Conservation (phyloP, 164 flowering plant species). For the Kalanchoe fedtschenkoi region DNA sequence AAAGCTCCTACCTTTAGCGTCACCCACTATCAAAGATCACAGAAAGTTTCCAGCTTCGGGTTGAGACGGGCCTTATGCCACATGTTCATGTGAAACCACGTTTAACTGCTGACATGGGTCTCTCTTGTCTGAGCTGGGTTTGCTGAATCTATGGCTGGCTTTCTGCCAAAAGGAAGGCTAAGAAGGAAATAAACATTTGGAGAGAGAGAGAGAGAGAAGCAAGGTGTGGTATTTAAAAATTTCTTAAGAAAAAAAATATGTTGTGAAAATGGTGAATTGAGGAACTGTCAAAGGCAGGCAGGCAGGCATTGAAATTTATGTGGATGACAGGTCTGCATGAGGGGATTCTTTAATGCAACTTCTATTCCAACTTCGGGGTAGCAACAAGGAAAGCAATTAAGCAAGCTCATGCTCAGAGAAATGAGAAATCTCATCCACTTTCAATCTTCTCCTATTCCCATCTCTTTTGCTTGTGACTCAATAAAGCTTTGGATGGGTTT, state of each 20-base stretch:
- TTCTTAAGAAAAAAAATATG: neutral
- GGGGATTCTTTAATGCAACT: neutral
- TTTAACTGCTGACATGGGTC: constrained; percentile 2
- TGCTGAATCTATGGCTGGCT: neutral
- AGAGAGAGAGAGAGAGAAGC: neutral
- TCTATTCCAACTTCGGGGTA: neutral
- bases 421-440: neutral
- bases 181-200: neutral
- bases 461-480: constrained; percentile 5
- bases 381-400: neutral
- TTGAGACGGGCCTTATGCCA: neutral
- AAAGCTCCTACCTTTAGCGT: neutral
- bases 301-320: neutral
- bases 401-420: neutral
- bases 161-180: neutral
- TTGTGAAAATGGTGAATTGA: constrained; percentile 4
- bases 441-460: neutral
- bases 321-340: constrained; percentile 4
- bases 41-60: constrained; percentile 1
- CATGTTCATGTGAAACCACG: neutral
- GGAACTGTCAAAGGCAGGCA: neutral
- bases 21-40: neutral
- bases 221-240: neutral
- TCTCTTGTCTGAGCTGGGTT: neutral
- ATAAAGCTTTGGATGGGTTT: neutral